Evolutionary conservation across 2,329 filamentous ascomycete species (phyloP), one percentile per base, ranked within the genome.

Genomic region (Elsinoe arachidis): DNA sequence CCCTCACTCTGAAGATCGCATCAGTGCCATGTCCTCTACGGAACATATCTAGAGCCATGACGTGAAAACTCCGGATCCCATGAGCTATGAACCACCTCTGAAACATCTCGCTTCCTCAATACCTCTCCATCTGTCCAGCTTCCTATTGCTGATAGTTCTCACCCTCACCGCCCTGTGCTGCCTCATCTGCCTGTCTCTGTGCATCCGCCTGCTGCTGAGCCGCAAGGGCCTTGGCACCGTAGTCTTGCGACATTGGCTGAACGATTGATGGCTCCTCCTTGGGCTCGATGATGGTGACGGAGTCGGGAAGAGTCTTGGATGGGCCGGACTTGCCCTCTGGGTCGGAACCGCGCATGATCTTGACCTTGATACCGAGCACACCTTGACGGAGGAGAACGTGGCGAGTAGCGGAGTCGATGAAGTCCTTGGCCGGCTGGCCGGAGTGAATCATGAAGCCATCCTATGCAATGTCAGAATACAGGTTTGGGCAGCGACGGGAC

Each of bases 371-470:
- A 81, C 93, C 93, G 67, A 99, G 83, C 67, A 99, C 93, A 88
- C 93, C 93, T 84, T 99, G 93, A 80, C 95, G 89, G 78, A 99
- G 91, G 68, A 99, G 90, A 72, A 99, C 93, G 89, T 99, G 93
- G 72, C 93, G 93, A 73, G 93, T 97, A 70, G 95, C 95, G 72
- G 80, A 84, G 84, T 99, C 93, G 77, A 99, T 99, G 83, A 99
- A 99, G 81, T 99, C 93, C 81, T 95, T 92, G 74, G 92, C 93
- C 73, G 93, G 93, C 79, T 99, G 93, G 80, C 93, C 93, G 73
- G 93, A 99, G 89, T 99, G 93, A 81, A 99, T 99, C 93, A 99
- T 99, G 90, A 99, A 99, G 76, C 93, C 93, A 79, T 99, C 84
- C 82, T 84, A 64, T 23, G 59, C 26, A 30, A 5, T 30, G 26